Evolutionary conservation across 345 rosid species (phyloP).

Genomic region (Xanthoceras sorbifolium): DNA sequence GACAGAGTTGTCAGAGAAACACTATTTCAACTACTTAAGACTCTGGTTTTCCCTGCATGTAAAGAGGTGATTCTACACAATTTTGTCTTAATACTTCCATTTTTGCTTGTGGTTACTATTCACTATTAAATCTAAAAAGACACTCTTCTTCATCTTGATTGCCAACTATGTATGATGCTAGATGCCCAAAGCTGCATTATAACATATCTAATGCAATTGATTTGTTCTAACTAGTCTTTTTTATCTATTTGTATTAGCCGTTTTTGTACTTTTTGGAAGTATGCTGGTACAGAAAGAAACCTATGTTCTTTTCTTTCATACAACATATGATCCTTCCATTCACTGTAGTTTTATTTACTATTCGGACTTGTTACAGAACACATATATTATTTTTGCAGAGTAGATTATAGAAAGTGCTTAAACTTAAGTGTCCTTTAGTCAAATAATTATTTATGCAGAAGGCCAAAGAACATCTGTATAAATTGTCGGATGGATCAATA

Average conservation of each 20-base stretch:
- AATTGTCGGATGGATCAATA: neutral
- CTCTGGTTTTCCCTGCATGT: slow-evolving; percentile 62
- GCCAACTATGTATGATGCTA: neutral
- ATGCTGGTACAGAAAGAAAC: neutral
- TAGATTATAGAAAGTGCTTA: neutral
- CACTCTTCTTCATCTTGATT: neutral
- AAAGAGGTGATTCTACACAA: slow-evolving; percentile 56
- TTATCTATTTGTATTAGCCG: neutral
- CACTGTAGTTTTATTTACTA: neutral
- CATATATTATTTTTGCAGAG: neutral
- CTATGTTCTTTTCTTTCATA: neutral
- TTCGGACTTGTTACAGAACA: neutral
- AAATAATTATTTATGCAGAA: neutral
- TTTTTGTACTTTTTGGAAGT: neutral
- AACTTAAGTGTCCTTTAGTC: neutral
- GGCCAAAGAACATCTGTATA: neutral
- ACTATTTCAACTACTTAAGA: slow-evolving; percentile 60
- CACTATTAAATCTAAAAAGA: neutral
- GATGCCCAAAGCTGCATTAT: neutral
- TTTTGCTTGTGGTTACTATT: neutral
- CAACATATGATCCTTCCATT: neutral
- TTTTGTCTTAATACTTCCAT: neutral
- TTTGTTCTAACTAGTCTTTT: neutral
- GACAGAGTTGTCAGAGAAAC: slow-evolving; percentile 62
- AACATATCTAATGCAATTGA: slow-evolving; percentile 7